Percentiles rank a stretch among this genome's conserved stretches.
Conservation (phyloP, 2,329 filamentous ascomycete genomes). For the Orbilia javanica region DNA sequence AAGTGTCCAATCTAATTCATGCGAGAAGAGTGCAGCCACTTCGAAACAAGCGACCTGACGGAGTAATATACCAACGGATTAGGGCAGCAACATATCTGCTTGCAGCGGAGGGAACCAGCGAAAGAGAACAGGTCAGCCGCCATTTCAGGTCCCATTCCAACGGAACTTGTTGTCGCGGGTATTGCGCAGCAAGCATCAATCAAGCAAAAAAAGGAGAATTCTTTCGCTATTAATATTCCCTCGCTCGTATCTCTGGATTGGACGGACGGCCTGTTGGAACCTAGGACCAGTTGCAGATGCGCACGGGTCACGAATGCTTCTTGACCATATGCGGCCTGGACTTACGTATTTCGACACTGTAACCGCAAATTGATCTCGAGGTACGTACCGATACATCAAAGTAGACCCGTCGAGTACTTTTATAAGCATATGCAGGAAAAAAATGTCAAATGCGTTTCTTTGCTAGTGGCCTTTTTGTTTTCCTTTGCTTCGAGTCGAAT, state of each 20-base stretch:
- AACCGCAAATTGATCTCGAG: constrained; percentile 51
- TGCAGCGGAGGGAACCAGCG: no score
- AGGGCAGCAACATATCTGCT: constrained; percentile 37
- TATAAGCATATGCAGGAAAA: constrained; percentile 53
- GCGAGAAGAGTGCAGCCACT: constrained; percentile 10
- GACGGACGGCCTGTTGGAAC: constrained; percentile 23
- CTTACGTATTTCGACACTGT: constrained; percentile 59
- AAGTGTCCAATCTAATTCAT: constrained; percentile 29
- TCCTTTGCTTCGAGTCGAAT: not conserved
- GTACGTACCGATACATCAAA: constrained; percentile 54
- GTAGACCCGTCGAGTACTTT: constrained; percentile 30
- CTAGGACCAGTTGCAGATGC: constrained; percentile 52
- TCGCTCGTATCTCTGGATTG: constrained; percentile 26
- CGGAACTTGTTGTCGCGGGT: constrained; percentile 47
- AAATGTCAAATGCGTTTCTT: constrained; percentile 52
- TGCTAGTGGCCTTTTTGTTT: no score
- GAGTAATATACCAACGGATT: constrained; percentile 26
- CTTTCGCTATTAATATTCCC: constrained; percentile 1
- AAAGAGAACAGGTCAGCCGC: constrained; percentile 44
- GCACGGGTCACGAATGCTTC: constrained; percentile 58
- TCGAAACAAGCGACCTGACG: constrained; percentile 53
- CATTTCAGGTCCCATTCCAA: constrained; percentile 37
- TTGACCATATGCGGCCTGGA: constrained; percentile 58
- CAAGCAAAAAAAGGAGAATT: constrained; percentile 33
- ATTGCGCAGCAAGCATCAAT: constrained; percentile 38